A percentile compares a stretch with the other conserved stretches of the same genome.
Evolutionary conservation across 192 early-diverging fungal species (phyloP).

Genomic region (Umbelopsis isabellina): DNA sequence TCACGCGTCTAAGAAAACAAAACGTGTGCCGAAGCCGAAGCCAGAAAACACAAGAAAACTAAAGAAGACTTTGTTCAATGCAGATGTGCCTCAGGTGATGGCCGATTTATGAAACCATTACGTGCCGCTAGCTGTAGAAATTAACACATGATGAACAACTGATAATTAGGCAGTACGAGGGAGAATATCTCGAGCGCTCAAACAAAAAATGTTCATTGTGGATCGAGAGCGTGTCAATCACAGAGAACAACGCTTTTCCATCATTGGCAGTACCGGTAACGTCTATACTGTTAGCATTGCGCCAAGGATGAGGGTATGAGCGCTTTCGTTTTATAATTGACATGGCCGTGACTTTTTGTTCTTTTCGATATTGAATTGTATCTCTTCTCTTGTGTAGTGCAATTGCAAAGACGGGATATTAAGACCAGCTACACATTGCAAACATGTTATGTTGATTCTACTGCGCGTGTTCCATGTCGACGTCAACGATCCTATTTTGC

Average conservation of each 20-base stretch:
- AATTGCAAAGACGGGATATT: constrained; percentile 17
- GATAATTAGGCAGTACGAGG: constrained; percentile 4
- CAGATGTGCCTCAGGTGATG: not conserved
- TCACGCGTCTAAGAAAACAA: not conserved
- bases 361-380: no score
- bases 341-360: no score
- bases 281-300: constrained; percentile 24
- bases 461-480: constrained; percentile 26
- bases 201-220: constrained; percentile 26
- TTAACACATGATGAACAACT: no score
- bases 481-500: not conserved
- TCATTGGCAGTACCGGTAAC: constrained; percentile 29
- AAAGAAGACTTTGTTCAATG: not conserved
- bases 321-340: not conserved
- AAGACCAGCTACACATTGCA: constrained; percentile 18
- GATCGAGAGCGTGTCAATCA: not conserved
- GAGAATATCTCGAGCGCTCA: constrained; percentile 2
- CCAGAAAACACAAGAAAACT: not conserved
- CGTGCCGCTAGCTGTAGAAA: no score
- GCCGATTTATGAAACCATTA: no score
- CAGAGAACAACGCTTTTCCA: constrained; percentile 4
- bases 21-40: not conserved
- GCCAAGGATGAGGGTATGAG: not conserved
- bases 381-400: not conserved
- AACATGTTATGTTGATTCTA: constrained; percentile 30